Conservation (phyloP, 108 stramenopile genomes). For the Skeletonema grethae region DNA sequence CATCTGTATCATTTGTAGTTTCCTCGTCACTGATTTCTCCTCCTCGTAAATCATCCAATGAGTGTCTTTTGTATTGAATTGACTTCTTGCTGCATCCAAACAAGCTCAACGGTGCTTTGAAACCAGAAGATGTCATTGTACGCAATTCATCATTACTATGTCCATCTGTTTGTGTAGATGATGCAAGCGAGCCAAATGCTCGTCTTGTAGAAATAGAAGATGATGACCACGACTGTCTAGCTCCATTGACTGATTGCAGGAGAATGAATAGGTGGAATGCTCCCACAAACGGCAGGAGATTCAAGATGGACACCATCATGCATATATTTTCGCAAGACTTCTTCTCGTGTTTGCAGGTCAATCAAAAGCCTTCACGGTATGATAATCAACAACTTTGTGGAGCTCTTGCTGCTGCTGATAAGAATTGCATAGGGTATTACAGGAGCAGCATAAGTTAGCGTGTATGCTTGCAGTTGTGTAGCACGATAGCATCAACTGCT, state of each 20-base stretch:
- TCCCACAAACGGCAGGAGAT: background rate
- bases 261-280: slow-evolving; percentile 6
- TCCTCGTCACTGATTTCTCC: slow-evolving; percentile 1
- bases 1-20: background rate
- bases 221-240: background rate
- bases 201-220: background rate
- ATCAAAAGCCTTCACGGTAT: background rate
- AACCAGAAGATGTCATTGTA: background rate
- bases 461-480: too few species aligned
- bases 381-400: too few species aligned
- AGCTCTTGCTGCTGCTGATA: too few species aligned
- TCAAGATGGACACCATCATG: background rate
- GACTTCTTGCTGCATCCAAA: slow-evolving; percentile 4
- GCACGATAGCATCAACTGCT: too few species aligned
- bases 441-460: too few species aligned
- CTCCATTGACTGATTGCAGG: background rate
- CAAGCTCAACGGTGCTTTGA: background rate
- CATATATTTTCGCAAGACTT: background rate
- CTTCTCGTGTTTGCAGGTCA: background rate
- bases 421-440: too few species aligned
- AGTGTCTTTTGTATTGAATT: background rate
- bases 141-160: background rate
- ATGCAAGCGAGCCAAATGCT: background rate
- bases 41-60: slow-evolving; percentile 5
- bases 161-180: background rate